Base-by-base conservation (phyloP, 306 rosid genomes). In the Trifolium fragiferum region DNA sequence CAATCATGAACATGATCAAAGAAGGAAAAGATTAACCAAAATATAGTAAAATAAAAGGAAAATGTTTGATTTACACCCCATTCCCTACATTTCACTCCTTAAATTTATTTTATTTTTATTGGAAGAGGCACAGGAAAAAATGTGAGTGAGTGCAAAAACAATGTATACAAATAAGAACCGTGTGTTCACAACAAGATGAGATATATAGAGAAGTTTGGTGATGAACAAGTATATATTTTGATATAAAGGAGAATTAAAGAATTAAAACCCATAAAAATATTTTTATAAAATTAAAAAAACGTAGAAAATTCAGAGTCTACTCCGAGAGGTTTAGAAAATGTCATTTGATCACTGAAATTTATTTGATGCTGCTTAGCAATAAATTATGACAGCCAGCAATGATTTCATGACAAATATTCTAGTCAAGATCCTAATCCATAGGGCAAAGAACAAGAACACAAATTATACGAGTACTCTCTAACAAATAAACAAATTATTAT, bases 341-440 rank as follows among this genome's bases (percentile, higher is more conserved):
- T 68, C 4, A 43, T 44, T 27, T 3, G 7, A 7, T 19, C 20
- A 35, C 14, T n/a, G 53, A 5, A 51, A 59, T 11, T 23, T 46
- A 27, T 68, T 35, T 61, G 55, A 37, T 16, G 14, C 15, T 23
- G 6, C 30, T 70, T 46, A 25, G 12, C 23, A 11, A 58, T 23
- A 43, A 57, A 54, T 53, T 43, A 20, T 18, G 46, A 73, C 14
- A 6, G 18, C 16, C 10, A 23, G 33, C 3, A 12, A 58, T 32
- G 37, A 35, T 21, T 57, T 61, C 7, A 63, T 20, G 19, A 57
- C 7, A 69, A 40, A 53, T 10, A n/a, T 25, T 49, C 8, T 50
- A 30, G 76, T 82, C 76, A 82, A 82, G 76, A 82, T 82, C 76
- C 85, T 77, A 76, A 76, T 51, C 16, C 27, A 4, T 10, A 21